A percentile compares a stretch with the other conserved stretches of the same genome.
phyloP scores from a whole-genome alignment of 1,284 basidiomycete species.

The Bjerkandera adusta region DNA sequence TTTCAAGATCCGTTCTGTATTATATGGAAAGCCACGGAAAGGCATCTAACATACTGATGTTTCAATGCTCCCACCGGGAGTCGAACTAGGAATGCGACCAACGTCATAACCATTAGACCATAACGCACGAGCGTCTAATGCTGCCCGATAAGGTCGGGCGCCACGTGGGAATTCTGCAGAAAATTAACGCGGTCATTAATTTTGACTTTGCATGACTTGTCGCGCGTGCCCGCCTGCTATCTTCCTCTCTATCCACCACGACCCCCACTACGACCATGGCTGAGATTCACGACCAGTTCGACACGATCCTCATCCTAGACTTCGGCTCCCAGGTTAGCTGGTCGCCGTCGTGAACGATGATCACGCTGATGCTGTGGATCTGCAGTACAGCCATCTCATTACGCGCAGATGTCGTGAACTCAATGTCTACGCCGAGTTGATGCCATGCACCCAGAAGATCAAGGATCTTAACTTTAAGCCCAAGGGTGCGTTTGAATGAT shows the following conservation, averaged over 20 bases:
- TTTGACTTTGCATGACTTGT: constrained; percentile 1
- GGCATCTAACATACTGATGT: too few relatives aligned
- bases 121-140: too few relatives aligned
- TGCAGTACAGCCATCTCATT: constrained; percentile 96
- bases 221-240: background rate
- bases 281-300: constrained; percentile 94
- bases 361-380: constrained; percentile 17
- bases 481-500: constrained; percentile 61
- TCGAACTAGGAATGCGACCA: too few relatives aligned
- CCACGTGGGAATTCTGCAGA: too few relatives aligned
- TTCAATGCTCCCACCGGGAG: too few relatives aligned
- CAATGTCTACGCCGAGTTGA: constrained; percentile 97
- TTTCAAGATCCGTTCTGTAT: too few relatives aligned
- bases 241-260: background rate
- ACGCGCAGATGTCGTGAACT: constrained; percentile 97
- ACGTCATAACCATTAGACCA: too few relatives aligned
- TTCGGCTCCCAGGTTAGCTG: constrained; percentile 90
- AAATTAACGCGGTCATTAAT: constrained; percentile 6
- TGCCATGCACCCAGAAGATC: constrained; percentile 95
- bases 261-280: constrained; percentile 44
- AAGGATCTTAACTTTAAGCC: constrained; percentile 92
- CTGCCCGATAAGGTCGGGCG: too few relatives aligned
- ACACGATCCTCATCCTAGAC: constrained; percentile 95
- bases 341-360: constrained; percentile 2
- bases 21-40: too few relatives aligned